Evolutionary conservation across 441 rosid species (phyloP).

Genomic region (Populus tomentosa): DNA sequence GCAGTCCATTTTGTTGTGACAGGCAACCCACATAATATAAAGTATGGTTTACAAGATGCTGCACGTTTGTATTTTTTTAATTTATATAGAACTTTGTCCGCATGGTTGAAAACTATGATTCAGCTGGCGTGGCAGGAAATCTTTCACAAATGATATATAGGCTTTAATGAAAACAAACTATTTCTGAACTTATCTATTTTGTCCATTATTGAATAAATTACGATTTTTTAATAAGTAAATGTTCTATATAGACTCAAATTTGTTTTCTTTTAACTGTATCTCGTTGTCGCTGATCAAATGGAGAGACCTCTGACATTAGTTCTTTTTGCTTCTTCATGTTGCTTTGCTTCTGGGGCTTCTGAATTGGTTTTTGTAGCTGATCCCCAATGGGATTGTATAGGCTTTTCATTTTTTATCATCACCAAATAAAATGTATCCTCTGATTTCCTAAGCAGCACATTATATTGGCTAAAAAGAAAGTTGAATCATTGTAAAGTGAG

Average conservation of each 20-base stretch:
- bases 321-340: not conserved
- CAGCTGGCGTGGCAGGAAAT: not conserved
- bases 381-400: not conserved
- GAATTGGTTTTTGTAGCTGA: not conserved
- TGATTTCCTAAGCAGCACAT: not conserved
- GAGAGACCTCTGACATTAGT: not conserved
- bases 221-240: not conserved
- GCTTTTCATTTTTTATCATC: not conserved
- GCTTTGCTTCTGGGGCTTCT: not conserved
- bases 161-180: not conserved
- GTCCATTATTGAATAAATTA: not conserved
- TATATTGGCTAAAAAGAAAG: not conserved
- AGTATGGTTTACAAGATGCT: not conserved
- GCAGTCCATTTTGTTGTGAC: not conserved
- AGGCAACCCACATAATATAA: not conserved
- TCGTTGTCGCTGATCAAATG: not conserved
- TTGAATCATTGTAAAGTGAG: not conserved
- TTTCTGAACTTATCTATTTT: not conserved
- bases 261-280: too few relatives aligned
- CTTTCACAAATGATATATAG: not conserved
- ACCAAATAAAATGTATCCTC: not conserved
- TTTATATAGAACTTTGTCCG: not conserved
- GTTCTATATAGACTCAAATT: not conserved
- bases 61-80: not conserved
- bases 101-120: not conserved